A percentile compares a stretch with the other conserved stretches of the same genome.
phyloP scores from a whole-genome alignment of 352 stramenopile genomes.

The Pythium monospermum region DNA sequence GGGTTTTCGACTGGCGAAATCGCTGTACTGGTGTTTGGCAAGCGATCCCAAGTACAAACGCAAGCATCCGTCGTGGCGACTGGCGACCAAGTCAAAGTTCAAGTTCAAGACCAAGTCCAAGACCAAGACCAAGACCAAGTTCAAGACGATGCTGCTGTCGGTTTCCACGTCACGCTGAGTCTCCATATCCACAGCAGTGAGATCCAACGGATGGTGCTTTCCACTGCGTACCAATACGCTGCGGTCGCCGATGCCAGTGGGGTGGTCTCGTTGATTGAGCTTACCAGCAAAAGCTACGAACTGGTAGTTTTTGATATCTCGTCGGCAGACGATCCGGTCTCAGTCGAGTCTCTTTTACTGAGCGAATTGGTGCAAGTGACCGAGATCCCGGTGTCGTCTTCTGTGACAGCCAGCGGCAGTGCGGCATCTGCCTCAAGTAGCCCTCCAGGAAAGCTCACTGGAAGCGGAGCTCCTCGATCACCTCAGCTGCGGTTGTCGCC shows the following conservation, averaged over 20 bases:
- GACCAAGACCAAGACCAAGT: conserved; percentile 4
- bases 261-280: conserved; percentile 53
- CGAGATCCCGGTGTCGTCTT: conserved; percentile 35
- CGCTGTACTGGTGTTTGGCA: no score
- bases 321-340: conserved; percentile 41
- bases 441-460: no score
- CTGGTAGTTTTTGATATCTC: conserved; percentile 52
- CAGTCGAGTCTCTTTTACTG: conserved; percentile 57
- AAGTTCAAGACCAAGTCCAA: not conserved
- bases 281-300: conserved; percentile 46
- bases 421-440: conserved; percentile 2
- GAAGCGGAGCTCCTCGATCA: not conserved
- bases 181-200: conserved; percentile 55
- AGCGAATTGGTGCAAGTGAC: conserved; percentile 61
- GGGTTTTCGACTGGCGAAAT: not conserved
- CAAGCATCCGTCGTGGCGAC: not conserved
- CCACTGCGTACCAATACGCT: conserved; percentile 42
- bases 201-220: conserved; percentile 47
- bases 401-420: not conserved
- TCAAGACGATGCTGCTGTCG: conserved; percentile 15
- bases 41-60: no score
- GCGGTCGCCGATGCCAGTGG: conserved; percentile 49
- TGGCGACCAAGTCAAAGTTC: not conserved
- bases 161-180: conserved; percentile 44
- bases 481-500: no score